Conservation (phyloP, 2,329 filamentous ascomycete genomes). For the Fusarium anguioides region DNA sequence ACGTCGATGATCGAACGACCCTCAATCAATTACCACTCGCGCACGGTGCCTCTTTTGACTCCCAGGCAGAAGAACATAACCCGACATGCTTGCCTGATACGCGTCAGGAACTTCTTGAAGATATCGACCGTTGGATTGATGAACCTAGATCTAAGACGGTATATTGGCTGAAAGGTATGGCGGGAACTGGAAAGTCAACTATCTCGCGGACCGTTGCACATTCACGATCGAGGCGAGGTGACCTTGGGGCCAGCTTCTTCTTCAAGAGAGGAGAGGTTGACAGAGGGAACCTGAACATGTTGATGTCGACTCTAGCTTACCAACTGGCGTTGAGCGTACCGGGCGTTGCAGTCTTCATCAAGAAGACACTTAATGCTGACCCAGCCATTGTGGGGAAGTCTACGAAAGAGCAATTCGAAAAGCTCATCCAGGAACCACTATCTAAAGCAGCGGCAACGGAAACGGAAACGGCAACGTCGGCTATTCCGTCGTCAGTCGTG, state of each 20-base stretch:
- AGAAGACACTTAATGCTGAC: not conserved
- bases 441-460: not conserved
- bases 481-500: fast-evolving
- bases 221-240: fast-evolving
- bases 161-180: conserved; percentile 55
- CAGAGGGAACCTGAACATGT: conserved; percentile 46
- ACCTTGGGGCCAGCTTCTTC: conserved; percentile 54
- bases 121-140: conserved; percentile 18
- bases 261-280: conserved; percentile 54
- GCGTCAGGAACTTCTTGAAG: conserved; percentile 45
- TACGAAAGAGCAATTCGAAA: not conserved
- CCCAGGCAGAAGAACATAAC: not conserved
- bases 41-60: too few relatives aligned
- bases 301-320: conserved; percentile 54
- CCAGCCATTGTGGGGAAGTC: not conserved
- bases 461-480: too few relatives aligned
- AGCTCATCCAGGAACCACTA: not conserved
- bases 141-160: conserved; percentile 40
- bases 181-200: conserved; percentile 55
- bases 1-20: too few relatives aligned
- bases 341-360: not conserved
- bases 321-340: conserved; percentile 43
- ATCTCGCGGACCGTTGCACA: conserved; percentile 55
- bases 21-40: too few relatives aligned
- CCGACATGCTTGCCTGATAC: too few relatives aligned